Conservation (phyloP, 2,329 filamentous ascomycete genomes). For the Myriosclerotinia scirpicola region DNA sequence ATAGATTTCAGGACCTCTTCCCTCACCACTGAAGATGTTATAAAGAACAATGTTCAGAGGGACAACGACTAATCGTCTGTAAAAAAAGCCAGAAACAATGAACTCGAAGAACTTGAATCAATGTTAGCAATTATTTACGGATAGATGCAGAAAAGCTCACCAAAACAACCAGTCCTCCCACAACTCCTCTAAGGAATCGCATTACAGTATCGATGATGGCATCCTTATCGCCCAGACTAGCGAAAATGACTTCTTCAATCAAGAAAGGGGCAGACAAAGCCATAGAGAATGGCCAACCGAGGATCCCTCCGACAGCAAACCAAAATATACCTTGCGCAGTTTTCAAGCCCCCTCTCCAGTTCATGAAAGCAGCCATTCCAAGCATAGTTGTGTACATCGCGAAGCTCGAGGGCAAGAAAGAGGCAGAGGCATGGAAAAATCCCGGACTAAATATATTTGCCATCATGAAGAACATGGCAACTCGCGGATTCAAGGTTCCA, state of each 20-base stretch:
- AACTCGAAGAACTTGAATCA: conserved; percentile 63
- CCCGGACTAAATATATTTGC: conserved; percentile 78
- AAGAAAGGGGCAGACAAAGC: conserved; percentile 81
- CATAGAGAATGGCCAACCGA: conserved; percentile 94
- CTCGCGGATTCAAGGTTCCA: conserved; percentile 73
- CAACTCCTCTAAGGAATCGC: conserved; percentile 65
- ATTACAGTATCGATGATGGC: conserved; percentile 59
- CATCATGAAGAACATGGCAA: conserved; percentile 81
- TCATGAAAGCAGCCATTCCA: conserved; percentile 85
- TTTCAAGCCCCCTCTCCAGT: conserved; percentile 77
- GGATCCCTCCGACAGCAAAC: conserved; percentile 80
- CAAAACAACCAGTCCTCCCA: conserved; percentile 43
- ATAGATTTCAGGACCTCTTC: conserved; percentile 83
- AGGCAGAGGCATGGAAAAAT: conserved; percentile 86
- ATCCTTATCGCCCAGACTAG: conserved; percentile 55
- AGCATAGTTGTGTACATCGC: conserved; percentile 93
- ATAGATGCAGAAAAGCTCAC: conserved; percentile 27
- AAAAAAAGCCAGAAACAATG: conserved; percentile 78
- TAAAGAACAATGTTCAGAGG: conserved; percentile 94
- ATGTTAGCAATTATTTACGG: conserved; percentile 34
- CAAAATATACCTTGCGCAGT: conserved; percentile 84
- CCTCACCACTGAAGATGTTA: conserved; percentile 82
- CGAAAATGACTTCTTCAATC: conserved; percentile 68
- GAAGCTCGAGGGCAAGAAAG: conserved; percentile 91
- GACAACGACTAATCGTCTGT: conserved; percentile 73